Percentiles rank a stretch among this genome's conserved stretches.
Conservation (phyloP, 1,284 basidiomycete genomes). For the Mrakiaceae sp. region DNA sequence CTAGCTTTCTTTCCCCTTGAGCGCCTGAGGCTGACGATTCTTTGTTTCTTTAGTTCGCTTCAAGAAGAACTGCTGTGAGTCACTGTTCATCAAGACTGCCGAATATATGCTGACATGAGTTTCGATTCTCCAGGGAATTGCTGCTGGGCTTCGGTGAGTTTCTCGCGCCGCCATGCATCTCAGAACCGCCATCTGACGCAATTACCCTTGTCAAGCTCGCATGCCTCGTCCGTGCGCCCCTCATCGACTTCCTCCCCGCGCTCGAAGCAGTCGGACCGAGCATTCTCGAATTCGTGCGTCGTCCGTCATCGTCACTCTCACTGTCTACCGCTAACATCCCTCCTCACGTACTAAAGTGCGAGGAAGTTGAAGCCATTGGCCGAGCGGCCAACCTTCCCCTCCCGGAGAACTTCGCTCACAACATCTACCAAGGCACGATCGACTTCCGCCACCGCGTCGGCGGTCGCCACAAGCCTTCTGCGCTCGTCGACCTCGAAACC, state of each 20-base stretch:
- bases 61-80: constrained; percentile 21
- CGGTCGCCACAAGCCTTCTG: constrained; percentile 29
- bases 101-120: not conserved
- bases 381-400: constrained; percentile 11
- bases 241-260: constrained; percentile 29
- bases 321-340: not conserved
- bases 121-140: constrained; percentile 24
- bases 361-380: constrained; percentile 14
- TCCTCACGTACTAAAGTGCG: not conserved
- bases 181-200: too few relatives aligned
- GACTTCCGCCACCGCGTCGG: constrained; percentile 3
- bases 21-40: too few relatives aligned
- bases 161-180: too few relatives aligned
- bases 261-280: constrained; percentile 11
- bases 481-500: constrained; percentile 31
- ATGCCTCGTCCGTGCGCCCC: constrained; percentile 20
- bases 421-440: constrained; percentile 8
- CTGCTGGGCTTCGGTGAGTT: not conserved
- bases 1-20: too few relatives aligned
- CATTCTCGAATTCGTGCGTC: constrained; percentile 6
- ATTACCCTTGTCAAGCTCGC: constrained; percentile 21
- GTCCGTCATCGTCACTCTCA: not conserved
- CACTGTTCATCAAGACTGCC: not conserved
- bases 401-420: constrained; percentile 5
- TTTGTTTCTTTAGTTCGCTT: constrained; percentile 20